These are phyloP conservation scores for Saturnispora sanitii DNA, from an alignment of 805 yeast genomes.

Conservation along the genomic window DNA sequence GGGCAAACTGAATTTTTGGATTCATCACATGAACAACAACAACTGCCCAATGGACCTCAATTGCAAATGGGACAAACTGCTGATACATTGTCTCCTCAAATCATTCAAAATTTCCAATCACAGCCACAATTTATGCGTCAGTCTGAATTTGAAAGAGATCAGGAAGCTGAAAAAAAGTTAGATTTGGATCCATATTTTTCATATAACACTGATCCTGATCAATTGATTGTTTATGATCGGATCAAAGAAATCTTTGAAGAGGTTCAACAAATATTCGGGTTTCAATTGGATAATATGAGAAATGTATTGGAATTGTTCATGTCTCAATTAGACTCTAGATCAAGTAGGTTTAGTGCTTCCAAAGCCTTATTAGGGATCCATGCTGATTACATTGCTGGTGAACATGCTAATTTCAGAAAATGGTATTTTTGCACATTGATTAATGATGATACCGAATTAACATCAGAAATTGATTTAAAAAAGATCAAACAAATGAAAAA, in stretches of 20 bases:
- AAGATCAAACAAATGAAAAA: conserved; percentile 51
- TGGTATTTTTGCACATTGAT: conserved; percentile 89
- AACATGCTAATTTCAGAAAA: conserved; percentile 72
- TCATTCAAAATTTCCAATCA: neutral
- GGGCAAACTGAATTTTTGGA: too few relatives aligned
- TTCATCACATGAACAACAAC: too few relatives aligned
- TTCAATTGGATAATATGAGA: conserved; percentile 66
- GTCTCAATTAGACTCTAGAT: conserved; percentile 75
- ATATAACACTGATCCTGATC: conserved; percentile 51
- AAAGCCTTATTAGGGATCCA: conserved; percentile 70
- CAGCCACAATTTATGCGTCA: neutral
- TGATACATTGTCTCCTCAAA: neutral
- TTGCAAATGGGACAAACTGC: neutral
- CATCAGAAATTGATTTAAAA: conserved; percentile 54
- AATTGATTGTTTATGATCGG: conserved; percentile 61
- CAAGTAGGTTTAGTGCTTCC: conserved; percentile 65
- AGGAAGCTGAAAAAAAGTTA: conserved; percentile 8
- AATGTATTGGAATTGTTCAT: conserved; percentile 79
- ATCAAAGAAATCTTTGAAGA: conserved; percentile 52
- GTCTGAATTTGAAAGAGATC: neutral
- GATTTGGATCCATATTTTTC: conserved; percentile 40
- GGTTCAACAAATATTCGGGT: conserved; percentile 62
- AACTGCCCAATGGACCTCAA: too few relatives aligned
- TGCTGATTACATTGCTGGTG: conserved; percentile 89
- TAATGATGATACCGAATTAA: conserved; percentile 55